phyloP scores from a whole-genome alignment of 2,329 filamentous ascomycete species.

The Penicillium sclerotiorum region DNA sequence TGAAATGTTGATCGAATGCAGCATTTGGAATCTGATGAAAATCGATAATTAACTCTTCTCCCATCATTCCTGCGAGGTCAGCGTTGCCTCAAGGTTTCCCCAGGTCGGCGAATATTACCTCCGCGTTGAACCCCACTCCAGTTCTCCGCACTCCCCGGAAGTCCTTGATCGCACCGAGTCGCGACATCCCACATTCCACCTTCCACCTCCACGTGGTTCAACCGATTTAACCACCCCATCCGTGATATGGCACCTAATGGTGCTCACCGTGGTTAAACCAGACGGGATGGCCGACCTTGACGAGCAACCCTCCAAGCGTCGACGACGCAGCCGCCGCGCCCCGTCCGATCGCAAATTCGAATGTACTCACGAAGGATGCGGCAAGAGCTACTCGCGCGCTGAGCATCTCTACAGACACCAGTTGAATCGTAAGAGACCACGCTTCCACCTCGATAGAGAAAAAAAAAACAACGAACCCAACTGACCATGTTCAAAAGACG shows the following conservation, averaged over 20 bases:
- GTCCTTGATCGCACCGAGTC: background rate
- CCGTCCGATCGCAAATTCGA: conserved; percentile 63
- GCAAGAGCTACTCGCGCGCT: conserved; percentile 93
- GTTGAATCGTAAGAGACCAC: conserved; percentile 71
- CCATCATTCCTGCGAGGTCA: no score
- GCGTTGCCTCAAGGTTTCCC: background rate
- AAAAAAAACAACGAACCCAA: background rate
- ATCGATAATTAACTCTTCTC: background rate
- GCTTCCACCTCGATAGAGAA: background rate
- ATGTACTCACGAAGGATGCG: conserved; percentile 83
- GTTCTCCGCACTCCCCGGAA: conserved; percentile 5
- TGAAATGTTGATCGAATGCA: no score
- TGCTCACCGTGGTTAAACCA: conserved; percentile 13
- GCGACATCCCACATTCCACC: background rate
- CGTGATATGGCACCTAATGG: conserved; percentile 21
- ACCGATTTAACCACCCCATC: background rate
- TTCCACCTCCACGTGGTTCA: background rate
- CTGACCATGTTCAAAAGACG: conserved; percentile 57
- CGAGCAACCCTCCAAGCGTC: conserved; percentile 40
- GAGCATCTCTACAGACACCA: conserved; percentile 97
- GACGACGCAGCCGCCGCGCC: conserved; percentile 49
- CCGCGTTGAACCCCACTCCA: conserved; percentile 7
- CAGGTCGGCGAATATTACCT: conserved; percentile 9
- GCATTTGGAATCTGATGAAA: background rate
- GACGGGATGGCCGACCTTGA: conserved; percentile 20